These are phyloP conservation scores for Beauveria rudraprayagi DNA, from an alignment of 2,329 filamentous ascomycete species.

Conservation along the genomic window DNA sequence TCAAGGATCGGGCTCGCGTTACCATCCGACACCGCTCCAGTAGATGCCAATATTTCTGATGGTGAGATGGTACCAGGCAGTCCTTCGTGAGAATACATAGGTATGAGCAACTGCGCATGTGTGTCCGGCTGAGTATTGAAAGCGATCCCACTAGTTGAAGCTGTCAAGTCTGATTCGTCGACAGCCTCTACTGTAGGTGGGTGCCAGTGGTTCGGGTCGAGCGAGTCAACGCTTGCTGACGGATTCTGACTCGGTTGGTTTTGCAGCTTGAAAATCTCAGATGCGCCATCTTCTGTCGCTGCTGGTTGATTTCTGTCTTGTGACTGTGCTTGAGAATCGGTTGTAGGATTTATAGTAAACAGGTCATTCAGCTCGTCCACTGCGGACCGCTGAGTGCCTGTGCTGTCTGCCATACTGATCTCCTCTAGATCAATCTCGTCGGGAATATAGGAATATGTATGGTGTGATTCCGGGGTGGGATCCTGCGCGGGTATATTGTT, in stretches of 20 bases:
- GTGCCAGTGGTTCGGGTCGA: slow-evolving; percentile 6
- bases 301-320: not conserved
- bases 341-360: not conserved
- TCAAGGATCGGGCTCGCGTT: not conserved
- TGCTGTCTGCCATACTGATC: not conserved
- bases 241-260: not conserved
- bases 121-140: slow-evolving; percentile 1
- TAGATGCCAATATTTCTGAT: slow-evolving; percentile 11
- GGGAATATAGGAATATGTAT: not conserved
- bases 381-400: slow-evolving; percentile 6
- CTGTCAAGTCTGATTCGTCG: not conserved
- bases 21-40: not conserved
- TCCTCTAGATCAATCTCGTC: not conserved
- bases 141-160: not conserved
- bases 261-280: not conserved
- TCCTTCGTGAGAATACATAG: not conserved
- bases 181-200: not conserved
- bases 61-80: slow-evolving; percentile 11
- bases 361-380: slow-evolving; percentile 12
- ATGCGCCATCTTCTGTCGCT: not conserved
- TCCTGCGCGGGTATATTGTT: not conserved
- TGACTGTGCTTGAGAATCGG: not conserved
- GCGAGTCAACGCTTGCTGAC: not conserved
- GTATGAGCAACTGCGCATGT: not conserved
- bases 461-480: not conserved